Evolutionary conservation across 495 filamentous ascomycete genomes (phyloP), one percentile per base, ranked within the genome.

Genomic region (Trichoderma parareesei): DNA sequence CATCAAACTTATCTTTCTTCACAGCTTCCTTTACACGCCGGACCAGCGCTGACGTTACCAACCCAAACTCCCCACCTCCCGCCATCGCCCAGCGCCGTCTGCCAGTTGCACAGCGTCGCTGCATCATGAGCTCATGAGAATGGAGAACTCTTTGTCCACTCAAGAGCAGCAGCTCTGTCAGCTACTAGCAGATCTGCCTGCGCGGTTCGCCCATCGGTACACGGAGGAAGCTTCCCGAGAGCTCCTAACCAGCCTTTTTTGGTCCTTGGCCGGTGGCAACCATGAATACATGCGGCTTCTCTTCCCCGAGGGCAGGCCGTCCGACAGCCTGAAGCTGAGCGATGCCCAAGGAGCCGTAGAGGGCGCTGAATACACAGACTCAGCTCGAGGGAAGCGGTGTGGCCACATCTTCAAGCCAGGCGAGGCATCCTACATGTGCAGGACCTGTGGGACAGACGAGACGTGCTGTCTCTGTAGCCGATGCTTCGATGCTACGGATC

Each of bases 401-500:
- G 94, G 94, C 8, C 94, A 98, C 78, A 98, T 98, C 67, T 95
- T 98, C 81, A 89, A 90, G 73, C 81, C 81, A 38, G 94, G 93
- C 2, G 94, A 98, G 77, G 91, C 92, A 48, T 91, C 92, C 44
- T 98, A 97, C 70, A 84, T 88, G 61, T 98, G 94, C 81, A 88
- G 90, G 72, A 97, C 93, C 18, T 98, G 94, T 72, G 90, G 90
- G 42, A 81, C 86, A 59, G 91, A 96, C 71, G 90, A 93, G 69
- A 94, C 91, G 0, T 93, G 89, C 68, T 90, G 91, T 60, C 81
- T 96, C 46, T 96, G 91, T 75, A 87, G 90, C 75, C 85, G 89
- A 72, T 98, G 94, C 75, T 98, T 97, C 72, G 92, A 97, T 68
- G 83, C 92, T 7, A 97, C 92, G 14, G 94, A 98, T 71, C 94